Base-by-base conservation (phyloP, 345 rosid genomes). In the Eucalyptus curtisii region DNA sequence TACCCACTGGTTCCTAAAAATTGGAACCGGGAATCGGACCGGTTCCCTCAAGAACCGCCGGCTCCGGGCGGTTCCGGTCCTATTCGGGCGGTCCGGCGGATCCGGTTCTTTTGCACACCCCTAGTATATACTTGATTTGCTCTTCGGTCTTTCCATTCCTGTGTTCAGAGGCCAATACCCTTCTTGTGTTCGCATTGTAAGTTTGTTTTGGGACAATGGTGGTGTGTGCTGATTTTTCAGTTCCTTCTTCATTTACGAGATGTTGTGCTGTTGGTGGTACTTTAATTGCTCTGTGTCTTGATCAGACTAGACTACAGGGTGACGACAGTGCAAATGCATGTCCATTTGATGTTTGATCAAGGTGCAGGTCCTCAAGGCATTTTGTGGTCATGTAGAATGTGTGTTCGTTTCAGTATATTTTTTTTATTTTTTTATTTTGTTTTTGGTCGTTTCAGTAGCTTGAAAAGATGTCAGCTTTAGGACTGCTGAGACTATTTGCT, bases 81-180 rank as follows among this genome's bases (percentile, higher is more conserved):
- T n/a, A n/a, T n/a, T n/a, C n/a, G n/a, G n/a, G n/a, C n/a, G n/a
- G n/a, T n/a, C n/a, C n/a, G n/a, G n/a, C n/a, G n/a, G n/a, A n/a
- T n/a, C n/a, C n/a, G n/a, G n/a, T n/a, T n/a, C n/a, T n/a, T n/a
- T n/a, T n/a, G n/a, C n/a, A n/a, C n/a, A n/a, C n/a, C n/a, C n/a
- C n/a, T n/a, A 37, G 40, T 37, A 37, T 37, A 37, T 50, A 6
- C 61, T 55, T 55, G 12, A 8, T 55, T 8, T 55, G 1, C 30
- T 8, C 30, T 86, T 87, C 87, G 87, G 20, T 37, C 31, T 59
- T 27, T 50, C 3, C 31, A 25, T 49, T 64, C 95, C 85, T 88
- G 96, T 85, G 93, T 93, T 93, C 97, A 0, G 98, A 97, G 91
- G 99, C 95, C 37, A 96, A 95, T 68, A 92, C 93, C 31, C 92